phyloP scores from a whole-genome alignment of 371 early-diverging fungal species.

The Actinomucor elegans region DNA sequence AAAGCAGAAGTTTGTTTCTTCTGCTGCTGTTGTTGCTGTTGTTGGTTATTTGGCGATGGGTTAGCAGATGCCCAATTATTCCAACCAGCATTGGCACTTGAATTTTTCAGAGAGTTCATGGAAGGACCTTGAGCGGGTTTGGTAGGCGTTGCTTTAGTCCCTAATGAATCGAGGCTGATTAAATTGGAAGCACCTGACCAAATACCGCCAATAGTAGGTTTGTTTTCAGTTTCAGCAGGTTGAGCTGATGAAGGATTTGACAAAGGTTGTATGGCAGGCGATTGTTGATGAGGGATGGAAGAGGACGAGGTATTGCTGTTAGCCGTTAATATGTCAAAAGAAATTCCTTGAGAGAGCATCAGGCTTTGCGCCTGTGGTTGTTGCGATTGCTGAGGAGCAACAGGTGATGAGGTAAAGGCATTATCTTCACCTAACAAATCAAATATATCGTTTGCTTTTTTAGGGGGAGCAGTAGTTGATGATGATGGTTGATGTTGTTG shows the following conservation, averaged over 20 bases:
- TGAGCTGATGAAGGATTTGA: not conserved
- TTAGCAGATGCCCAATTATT: constrained; percentile 40
- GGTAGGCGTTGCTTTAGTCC: constrained; percentile 32
- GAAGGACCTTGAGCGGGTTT: constrained; percentile 55
- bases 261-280: not conserved
- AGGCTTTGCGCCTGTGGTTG: constrained; percentile 12
- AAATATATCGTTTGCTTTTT: constrained; percentile 35
- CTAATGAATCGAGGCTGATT: constrained; percentile 58
- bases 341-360: constrained; percentile 9
- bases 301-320: not conserved
- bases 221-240: not conserved
- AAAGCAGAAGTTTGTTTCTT: constrained; percentile 2
- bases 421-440: constrained; percentile 48
- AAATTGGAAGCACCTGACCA: constrained; percentile 61
- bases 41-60: not conserved
- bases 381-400: constrained; percentile 7
- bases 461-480: not conserved
- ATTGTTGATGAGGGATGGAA: not conserved
- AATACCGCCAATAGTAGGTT: constrained; percentile 31
- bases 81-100: constrained; percentile 43
- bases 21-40: not conserved
- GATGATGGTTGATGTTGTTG: not conserved
- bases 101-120: constrained; percentile 59
- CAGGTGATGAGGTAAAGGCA: constrained; percentile 13
- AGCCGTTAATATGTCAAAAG: constrained; percentile 11